Base-by-base conservation (phyloP, 2,329 filamentous ascomycete species). In the Chaetomiaceae sp. region DNA sequence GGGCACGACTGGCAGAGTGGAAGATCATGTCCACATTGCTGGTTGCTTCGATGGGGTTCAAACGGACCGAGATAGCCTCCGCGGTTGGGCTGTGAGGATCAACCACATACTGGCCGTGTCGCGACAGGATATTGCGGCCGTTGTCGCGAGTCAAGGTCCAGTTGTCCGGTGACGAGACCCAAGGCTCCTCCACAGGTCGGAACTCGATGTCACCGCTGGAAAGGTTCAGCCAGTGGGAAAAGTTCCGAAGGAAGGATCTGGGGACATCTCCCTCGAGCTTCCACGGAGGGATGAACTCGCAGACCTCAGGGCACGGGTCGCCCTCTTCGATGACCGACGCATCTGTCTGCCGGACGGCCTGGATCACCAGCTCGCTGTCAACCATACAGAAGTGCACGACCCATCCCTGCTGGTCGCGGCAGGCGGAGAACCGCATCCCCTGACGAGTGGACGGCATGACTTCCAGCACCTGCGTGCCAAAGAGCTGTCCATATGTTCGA, bases 401-500 rank as follows among this genome's bases (percentile, higher is more conserved):
- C 47, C 72, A 62, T 0, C 61, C 70, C 0, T 58, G 56, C 11
- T 68, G 67, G 0, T 27, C 4, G 1, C 61, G 64, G 27, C 69
- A 74, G 0, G 66, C 64, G 0, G 71, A 72, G 48, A 75, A 78
- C 0, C 58, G 47, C 69, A 80, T 72, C 2, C 73, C 73, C 0
- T 63, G 59, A 4, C 60, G 51, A 1, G 55, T 57, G 1, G 68
- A 69, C 0, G 74, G 74, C 59, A 73, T 67, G 1, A 79, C 73
- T 8, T 80, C 73, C 2, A 81, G 45, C 0, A 65, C 44, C 0
- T 65, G 63, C 4, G 60, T 50, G 1, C 73, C 72, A 61, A 84
- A 82, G 0, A 83, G 61, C 0, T 61, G 59, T 0, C 12, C 11
- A 56, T 78, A 83, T 0, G 65, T 65, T 0, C 59, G 7, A 47